Evolutionary conservation across 306 rosid genomes (phyloP), one percentile per base, ranked within the genome.

Genomic region (Pterocarpus macrocarpus): DNA sequence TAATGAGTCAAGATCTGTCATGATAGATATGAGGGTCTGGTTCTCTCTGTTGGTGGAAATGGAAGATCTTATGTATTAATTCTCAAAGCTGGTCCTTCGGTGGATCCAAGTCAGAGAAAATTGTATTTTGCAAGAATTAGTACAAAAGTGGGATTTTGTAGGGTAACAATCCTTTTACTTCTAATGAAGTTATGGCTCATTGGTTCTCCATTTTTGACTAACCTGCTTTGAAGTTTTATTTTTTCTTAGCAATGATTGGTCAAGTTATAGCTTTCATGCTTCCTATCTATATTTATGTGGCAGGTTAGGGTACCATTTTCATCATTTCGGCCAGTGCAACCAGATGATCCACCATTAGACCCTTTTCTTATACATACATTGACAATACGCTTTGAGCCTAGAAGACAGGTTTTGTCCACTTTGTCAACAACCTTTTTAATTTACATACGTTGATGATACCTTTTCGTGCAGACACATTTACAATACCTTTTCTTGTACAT

Each of bases 281-380:
- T 78, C 67, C 57, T 69, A 12, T 79, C 64, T 69, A 6, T 68
- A 69, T 81, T 63, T 47, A 47, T 45, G 75, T 88, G 88, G 84
- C 98, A 95, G 99, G 96, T 92, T 73, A 89, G 99, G 81, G 90
- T 95, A 65, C 97, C 98, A 69, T 95, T 95, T 87, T 90, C 99
- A 44, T 90, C 96, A 55, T 95, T 95, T 83, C 97, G 99, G 53
- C 96, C 97, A 0, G 98, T 91, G 76, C 90, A 93, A 74, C 98
- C 97, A 44, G 96, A 95, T 70, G 97, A 91, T 88, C 98, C 96
- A 11, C 84, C 90, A 53, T 78, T 95, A 69, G 99, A 95, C 75
- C 99, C 98, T 64, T 95, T 95, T 84, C 98, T 93, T 79, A 92
- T 95, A 53, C 99, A 95, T 86, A 95, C 97, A 58, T 79, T 95